phyloP scores from a whole-genome alignment of 169 alveolate species.

The Plasmodium knowlesi region DNA sequence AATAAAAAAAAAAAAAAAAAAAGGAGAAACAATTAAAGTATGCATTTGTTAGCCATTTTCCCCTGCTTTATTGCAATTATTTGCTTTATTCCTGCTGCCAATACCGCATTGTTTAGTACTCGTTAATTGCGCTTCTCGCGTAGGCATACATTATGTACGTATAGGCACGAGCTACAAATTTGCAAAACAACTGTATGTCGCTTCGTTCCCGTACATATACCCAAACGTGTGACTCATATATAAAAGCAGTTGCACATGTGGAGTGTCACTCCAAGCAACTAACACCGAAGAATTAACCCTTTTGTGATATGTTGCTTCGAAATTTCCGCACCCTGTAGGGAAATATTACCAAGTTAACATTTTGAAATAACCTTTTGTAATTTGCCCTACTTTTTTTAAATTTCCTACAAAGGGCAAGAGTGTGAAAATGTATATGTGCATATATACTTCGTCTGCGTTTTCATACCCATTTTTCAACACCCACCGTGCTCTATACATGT shows the following conservation, averaged over 20 bases:
- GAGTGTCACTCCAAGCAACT: not conserved
- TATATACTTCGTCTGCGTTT: not conserved
- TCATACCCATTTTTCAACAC: not conserved
- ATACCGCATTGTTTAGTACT: not conserved
- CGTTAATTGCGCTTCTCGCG: not conserved
- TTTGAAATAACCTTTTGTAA: not conserved
- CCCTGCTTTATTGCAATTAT: not conserved
- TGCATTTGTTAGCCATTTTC: not conserved
- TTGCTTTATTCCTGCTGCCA: not conserved
- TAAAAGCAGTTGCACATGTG: not conserved
- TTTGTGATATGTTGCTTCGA: not conserved
- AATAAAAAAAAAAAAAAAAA: not conserved
- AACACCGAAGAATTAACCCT: not conserved
- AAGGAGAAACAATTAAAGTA: not conserved
- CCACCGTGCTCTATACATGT: not conserved
- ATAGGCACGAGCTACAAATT: not conserved
- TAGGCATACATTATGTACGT: constrained; percentile 11
- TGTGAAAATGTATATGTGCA: not conserved
- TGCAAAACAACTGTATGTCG: not conserved
- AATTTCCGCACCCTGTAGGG: not conserved
- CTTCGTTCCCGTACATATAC: not conserved
- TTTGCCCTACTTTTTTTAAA: not conserved
- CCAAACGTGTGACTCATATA: not conserved
- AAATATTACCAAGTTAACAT: not conserved
- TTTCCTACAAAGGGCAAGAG: not conserved